phyloP scores from a whole-genome alignment of 73 alveolate species.

The Stentor coeruleus region DNA sequence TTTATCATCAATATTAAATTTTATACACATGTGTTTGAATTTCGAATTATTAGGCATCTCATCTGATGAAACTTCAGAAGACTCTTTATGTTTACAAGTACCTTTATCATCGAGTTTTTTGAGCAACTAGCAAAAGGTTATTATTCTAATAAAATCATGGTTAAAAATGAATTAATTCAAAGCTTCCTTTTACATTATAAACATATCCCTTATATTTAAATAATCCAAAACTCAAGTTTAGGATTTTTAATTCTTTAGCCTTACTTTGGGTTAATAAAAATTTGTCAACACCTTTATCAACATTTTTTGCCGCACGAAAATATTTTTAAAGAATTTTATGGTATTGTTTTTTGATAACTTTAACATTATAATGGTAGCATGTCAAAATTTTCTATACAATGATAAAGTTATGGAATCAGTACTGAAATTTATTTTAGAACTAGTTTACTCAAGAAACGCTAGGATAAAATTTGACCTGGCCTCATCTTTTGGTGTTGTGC shows the following conservation, averaged over 20 bases:
- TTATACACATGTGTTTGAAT: not conserved
- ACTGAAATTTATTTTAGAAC: not conserved
- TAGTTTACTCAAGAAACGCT: not conserved
- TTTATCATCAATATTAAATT: too few relatives aligned
- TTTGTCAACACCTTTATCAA: not conserved
- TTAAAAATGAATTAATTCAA: conserved; percentile 13
- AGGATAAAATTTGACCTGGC: conserved; percentile 20
- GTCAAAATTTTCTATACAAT: not conserved
- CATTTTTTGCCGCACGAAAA: not conserved
- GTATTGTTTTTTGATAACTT: not conserved
- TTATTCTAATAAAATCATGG: not conserved
- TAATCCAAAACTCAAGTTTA: not conserved
- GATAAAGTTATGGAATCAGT: not conserved
- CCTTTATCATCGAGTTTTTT: not conserved
- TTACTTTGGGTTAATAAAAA: not conserved
- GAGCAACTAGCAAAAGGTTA: conserved; percentile 16
- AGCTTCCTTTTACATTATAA: not conserved
- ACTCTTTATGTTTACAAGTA: not conserved
- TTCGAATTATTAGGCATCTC: not conserved
- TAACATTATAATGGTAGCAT: not conserved
- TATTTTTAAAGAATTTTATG: not conserved
- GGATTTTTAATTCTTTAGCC: not conserved
- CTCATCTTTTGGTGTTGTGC: not conserved
- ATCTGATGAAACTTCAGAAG: conserved; percentile 15
- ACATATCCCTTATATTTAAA: not conserved